Conservation (phyloP, 116 monocot species). For the Papilionanthe hybrid region DNA sequence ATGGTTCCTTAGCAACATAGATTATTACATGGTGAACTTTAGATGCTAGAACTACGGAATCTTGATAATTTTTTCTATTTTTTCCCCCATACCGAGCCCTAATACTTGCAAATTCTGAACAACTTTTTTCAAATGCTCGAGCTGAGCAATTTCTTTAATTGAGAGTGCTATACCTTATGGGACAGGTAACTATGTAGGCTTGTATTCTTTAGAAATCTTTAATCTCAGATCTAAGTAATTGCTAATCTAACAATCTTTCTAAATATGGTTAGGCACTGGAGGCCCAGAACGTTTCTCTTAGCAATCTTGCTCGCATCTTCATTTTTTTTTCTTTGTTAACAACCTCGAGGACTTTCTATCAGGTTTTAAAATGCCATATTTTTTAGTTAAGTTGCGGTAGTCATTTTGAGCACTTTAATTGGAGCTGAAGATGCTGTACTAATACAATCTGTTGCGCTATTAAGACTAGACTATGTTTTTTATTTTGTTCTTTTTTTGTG, state of each 20-base stretch:
- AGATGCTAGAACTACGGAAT: not conserved
- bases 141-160: not conserved
- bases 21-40: not conserved
- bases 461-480: not conserved
- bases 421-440: not conserved
- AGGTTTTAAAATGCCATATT: not conserved
- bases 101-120: not conserved
- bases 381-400: not conserved
- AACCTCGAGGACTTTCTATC: not conserved
- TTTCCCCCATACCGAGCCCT: not conserved
- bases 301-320: not conserved
- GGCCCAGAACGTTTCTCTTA: not conserved
- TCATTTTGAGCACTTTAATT: not conserved
- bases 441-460: not conserved
- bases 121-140: not conserved
- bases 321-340: not conserved
- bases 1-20: no score
- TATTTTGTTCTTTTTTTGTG: not conserved
- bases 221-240: not conserved
- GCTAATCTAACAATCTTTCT: not conserved
- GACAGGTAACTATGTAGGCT: not conserved
- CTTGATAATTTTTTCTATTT: not conserved
- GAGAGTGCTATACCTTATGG: not conserved
- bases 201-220: not conserved
- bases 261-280: not conserved